A percentile compares a stretch with the other conserved stretches of the same genome.
These are phyloP conservation scores for Crucihimalaya himalaica DNA, from an alignment of 345 rosid genomes.

Conservation along the genomic window DNA sequence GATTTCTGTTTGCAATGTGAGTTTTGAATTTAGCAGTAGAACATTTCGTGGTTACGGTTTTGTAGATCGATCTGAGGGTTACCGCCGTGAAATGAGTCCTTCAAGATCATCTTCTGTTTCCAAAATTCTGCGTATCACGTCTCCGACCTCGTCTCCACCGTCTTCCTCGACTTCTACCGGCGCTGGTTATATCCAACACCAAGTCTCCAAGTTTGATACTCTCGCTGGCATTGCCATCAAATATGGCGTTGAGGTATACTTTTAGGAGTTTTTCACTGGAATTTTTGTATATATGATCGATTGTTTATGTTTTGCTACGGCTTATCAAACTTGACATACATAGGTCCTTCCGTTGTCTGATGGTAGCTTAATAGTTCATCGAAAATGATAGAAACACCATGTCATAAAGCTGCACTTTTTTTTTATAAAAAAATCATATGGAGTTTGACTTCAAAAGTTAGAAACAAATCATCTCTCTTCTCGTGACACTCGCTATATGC, in stretches of 20 bases:
- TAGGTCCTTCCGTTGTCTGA: background rate
- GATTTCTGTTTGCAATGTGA: constrained; percentile 26
- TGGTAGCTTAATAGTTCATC: too few species aligned
- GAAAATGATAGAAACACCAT: too few species aligned
- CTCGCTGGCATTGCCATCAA: constrained; percentile 94
- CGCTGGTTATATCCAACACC: constrained; percentile 60
- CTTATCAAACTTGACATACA: background rate
- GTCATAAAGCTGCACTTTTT: background rate
- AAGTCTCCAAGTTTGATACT: constrained; percentile 75
- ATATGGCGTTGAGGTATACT: constrained; percentile 86
- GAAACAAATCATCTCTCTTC: background rate
- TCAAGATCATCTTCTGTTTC: constrained; percentile 22
- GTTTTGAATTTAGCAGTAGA: constrained; percentile 29
- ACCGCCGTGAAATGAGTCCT: constrained; percentile 37
- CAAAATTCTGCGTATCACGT: constrained; percentile 27
- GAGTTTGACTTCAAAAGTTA: constrained; percentile 10
- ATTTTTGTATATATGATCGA: background rate
- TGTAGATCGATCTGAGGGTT: constrained; percentile 23
- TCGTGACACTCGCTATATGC: background rate
- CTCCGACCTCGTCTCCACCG: constrained; percentile 36
- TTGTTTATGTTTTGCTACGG: background rate
- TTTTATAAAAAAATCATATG: background rate
- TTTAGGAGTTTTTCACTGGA: too few species aligned
- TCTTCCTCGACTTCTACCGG: constrained; percentile 25
- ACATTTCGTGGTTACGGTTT: constrained; percentile 34